A percentile compares a stretch with the other conserved stretches of the same genome.
Evolutionary conservation across 78 protist species (phyloP).

Genomic region (Pigoraptor vietnamica): DNA sequence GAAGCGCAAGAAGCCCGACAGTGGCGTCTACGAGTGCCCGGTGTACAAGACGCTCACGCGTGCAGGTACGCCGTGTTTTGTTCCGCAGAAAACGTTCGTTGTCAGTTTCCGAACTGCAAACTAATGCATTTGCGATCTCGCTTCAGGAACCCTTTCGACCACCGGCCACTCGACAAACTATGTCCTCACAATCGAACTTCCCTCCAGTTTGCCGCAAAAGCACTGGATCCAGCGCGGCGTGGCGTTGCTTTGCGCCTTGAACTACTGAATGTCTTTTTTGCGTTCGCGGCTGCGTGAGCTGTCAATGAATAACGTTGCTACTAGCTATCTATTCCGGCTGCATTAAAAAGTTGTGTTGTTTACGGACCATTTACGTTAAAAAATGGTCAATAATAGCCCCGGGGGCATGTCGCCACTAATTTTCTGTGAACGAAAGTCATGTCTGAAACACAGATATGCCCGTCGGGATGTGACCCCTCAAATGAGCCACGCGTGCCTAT

Average conservation of each 20-base stretch:
- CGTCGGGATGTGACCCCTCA: too few relatives aligned
- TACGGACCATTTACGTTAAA: too few relatives aligned
- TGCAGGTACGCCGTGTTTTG: slow-evolving; percentile 37
- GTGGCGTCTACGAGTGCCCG: slow-evolving; percentile 59
- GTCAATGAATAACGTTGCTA: too few relatives aligned
- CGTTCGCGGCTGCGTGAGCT: too few relatives aligned
- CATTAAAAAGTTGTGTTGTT: too few relatives aligned
- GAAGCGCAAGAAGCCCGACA: not conserved
- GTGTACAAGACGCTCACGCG: slow-evolving; percentile 63
- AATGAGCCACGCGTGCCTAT: too few relatives aligned
- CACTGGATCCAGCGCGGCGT: slow-evolving; percentile 81
- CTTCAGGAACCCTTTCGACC: slow-evolving; percentile 36
- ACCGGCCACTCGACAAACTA: slow-evolving; percentile 79
- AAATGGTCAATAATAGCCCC: too few relatives aligned
- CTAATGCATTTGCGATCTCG: not conserved
- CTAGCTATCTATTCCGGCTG: too few relatives aligned
- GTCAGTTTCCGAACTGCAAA: not conserved
- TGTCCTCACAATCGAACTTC: slow-evolving; percentile 59
- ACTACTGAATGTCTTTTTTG: too few relatives aligned
- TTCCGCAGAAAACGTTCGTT: not conserved
- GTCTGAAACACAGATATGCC: too few relatives aligned
- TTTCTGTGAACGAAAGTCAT: too few relatives aligned
- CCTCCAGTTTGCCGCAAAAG: slow-evolving; percentile 12
- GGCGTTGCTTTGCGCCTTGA: slow-evolving; percentile 61
- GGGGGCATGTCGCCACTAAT: too few relatives aligned